Conservation (phyloP, 2,329 filamentous ascomycete genomes). For the Periglandula ipomoeae region DNA sequence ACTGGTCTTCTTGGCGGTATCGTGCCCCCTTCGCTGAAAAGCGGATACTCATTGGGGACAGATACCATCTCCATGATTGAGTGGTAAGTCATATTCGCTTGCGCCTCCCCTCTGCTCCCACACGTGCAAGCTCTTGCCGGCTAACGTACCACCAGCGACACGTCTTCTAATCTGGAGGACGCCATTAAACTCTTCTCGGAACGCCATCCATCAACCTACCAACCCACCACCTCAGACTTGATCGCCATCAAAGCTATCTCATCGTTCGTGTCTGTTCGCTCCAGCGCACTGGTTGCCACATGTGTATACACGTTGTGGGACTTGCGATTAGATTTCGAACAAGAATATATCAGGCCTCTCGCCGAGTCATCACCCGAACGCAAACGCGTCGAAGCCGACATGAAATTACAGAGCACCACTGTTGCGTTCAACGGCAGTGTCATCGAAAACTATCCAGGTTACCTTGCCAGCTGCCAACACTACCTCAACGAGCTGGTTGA, state of each 20-base stretch:
- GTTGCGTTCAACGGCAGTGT: conserved; percentile 77
- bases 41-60: conserved; percentile 50
- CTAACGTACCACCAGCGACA: conserved; percentile 28
- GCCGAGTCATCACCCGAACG: conserved; percentile 24
- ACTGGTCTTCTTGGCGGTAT: conserved; percentile 47
- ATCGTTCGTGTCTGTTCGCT: conserved; percentile 46
- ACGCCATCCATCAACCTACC: conserved; percentile 36
- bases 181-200: conserved; percentile 40
- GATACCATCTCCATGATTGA: conserved; percentile 50
- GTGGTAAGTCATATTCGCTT: conserved; percentile 32
- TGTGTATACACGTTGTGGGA: conserved; percentile 52
- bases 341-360: conserved; percentile 23
- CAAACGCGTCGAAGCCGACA: conserved; percentile 41
- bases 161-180: conserved; percentile 29
- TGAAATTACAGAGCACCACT: conserved; percentile 37
- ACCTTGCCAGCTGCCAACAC: conserved; percentile 50
- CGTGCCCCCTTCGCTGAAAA: conserved; percentile 42
- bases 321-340: conserved; percentile 39
- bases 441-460: conserved; percentile 68
- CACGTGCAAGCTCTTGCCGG: background rate
- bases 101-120: background rate
- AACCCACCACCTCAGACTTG: conserved; percentile 38
- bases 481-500: conserved; percentile 52
- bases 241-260: conserved; percentile 43
- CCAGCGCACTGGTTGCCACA: conserved; percentile 49